Evolutionary conservation across 331 rosid species (phyloP).

Genomic region (Pyracantha coccinea): DNA sequence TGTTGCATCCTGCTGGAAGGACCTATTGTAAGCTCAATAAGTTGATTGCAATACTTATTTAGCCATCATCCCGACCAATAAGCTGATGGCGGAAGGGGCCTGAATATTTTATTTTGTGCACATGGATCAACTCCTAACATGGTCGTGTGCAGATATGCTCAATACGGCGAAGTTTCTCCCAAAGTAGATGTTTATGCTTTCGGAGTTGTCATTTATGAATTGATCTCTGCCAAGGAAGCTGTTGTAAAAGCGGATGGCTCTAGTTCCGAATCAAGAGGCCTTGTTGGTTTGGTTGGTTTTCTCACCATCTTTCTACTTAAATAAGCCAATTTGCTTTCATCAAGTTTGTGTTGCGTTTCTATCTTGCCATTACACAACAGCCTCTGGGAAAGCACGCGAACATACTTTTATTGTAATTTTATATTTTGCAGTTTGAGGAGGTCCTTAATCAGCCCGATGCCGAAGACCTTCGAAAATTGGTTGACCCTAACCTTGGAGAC

Average conservation of each 20-base stretch:
- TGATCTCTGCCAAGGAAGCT: constrained; percentile 84
- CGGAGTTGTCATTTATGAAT: constrained; percentile 83
- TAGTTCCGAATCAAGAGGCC: constrained; percentile 46
- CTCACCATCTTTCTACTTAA: neutral
- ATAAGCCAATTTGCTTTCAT: neutral
- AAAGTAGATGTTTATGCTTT: constrained; percentile 83
- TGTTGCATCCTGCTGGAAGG: neutral
- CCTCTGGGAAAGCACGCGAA: neutral
- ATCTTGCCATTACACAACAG: neutral
- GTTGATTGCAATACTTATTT: neutral
- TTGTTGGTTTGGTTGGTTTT: constrained; percentile 59
- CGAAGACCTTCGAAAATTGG: constrained; percentile 52
- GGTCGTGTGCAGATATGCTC: constrained; percentile 58
- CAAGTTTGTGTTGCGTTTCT: neutral
- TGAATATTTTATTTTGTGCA: neutral
- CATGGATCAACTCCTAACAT: constrained; percentile 10
- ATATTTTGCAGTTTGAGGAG: constrained; percentile 60
- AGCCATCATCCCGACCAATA: neutral
- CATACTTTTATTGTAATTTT: neutral
- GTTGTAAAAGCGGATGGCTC: constrained; percentile 35
- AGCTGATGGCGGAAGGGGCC: neutral
- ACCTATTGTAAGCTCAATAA: neutral
- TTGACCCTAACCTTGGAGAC: constrained; percentile 74
- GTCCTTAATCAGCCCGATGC: constrained; percentile 40
- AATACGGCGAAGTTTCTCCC: constrained; percentile 70